Percentiles rank a stretch among this genome's conserved stretches.
Evolutionary conservation across 345 rosid species (phyloP).

Genomic region (Theobroma cacao): DNA sequence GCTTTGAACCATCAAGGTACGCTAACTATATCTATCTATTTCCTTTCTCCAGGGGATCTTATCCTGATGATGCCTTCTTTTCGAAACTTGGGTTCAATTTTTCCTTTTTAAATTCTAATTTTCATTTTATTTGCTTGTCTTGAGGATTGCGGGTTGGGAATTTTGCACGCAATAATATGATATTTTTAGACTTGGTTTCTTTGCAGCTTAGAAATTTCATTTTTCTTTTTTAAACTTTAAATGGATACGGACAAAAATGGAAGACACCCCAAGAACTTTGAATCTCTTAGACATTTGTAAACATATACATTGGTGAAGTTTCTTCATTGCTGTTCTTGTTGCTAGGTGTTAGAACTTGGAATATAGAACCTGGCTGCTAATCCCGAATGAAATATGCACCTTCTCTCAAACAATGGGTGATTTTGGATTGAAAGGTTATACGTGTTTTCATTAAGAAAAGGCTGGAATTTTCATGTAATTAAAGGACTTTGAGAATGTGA

Average conservation of each 20-base stretch:
- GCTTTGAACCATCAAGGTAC: constrained; percentile 27
- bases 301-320: no score
- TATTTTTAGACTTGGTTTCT: background rate
- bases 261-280: no score
- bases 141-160: background rate
- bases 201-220: background rate
- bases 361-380: no score
- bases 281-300: no score
- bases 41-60: background rate
- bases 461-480: background rate
- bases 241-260: no score
- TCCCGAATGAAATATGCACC: no score
- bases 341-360: no score
- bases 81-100: no score
- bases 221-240: no score
- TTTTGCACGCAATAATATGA: background rate
- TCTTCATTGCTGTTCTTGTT: no score
- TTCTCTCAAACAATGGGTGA: no score
- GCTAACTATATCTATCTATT: background rate
- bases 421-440: no score
- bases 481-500: background rate
- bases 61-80: background rate
- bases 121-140: background rate
- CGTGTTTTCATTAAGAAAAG: background rate
- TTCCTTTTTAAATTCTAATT: background rate